Base-by-base conservation (phyloP, 129 eudicot genomes). In the Centaurea solstitialis region DNA sequence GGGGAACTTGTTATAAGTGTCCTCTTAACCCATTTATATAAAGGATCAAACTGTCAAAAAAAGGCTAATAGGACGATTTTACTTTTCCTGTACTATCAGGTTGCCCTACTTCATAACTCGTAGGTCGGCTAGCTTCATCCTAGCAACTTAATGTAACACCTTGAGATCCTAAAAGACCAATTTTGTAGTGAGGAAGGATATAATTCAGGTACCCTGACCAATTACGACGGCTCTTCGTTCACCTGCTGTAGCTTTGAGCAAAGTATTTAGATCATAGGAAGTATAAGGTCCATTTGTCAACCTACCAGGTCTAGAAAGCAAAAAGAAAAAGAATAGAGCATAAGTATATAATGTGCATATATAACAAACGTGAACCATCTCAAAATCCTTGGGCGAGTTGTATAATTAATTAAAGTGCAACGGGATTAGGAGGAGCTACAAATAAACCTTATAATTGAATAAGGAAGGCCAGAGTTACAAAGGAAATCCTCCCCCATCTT, bases 221-320 rank as follows among this genome's bases (percentile, higher is more conserved):
- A 95, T 87, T 37, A 92, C 53, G 45, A 95, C 98, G 13, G 99
- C 99, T 30, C 98, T 94, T 73, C 98, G 88, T 86, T 95, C 94
- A 15, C 99, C 99, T 68, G 99, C 97, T 37, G 99, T 92, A 76
- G 99, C 99, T 85, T 91, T 89, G 68, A 95, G 97, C 72, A 95
- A 79, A 35, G 98, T 95, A 70, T 95, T 95, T 39, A 95, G 84
- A 91, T 95, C 99, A 82, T 95, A 95, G 17, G 98, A 92, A 75
- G 99, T 95, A 72, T 95, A 95, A 20, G 99, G 99, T 83, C 99
- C 99, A 83, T 95, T 98, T 30, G 99, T 95, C 85, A 95, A 83
- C 43, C 99, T 87, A 8, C 99, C 99, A 41, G 99, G 84, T 85
- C 99, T 95, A 81, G 11, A 8, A 68, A 41, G 70, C 37, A 30